A percentile compares a stretch with the other conserved stretches of the same genome.
phyloP scores from a whole-genome alignment of 805 yeast species.

The Yarrowia keelungensis region DNA sequence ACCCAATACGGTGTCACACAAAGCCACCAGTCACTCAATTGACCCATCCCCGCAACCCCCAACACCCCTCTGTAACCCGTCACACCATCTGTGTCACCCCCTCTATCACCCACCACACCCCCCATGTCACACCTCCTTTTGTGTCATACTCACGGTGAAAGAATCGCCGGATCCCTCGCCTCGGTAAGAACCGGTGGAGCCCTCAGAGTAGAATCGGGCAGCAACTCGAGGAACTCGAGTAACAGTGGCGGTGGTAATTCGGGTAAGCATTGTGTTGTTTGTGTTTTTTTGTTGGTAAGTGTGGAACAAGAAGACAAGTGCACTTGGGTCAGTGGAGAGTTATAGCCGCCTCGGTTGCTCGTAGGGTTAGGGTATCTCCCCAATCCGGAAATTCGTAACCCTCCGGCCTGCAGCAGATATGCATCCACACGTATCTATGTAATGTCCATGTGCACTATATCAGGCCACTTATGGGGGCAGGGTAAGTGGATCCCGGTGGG shows the following conservation, averaged over 20 bases:
- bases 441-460: slow-evolving; percentile 19
- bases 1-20: no score
- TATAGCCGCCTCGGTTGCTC: slow-evolving; percentile 38
- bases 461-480: slow-evolving; percentile 12
- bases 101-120: neutral
- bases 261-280: slow-evolving; percentile 39
- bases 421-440: slow-evolving; percentile 15
- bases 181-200: slow-evolving; percentile 68
- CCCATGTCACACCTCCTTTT: neutral
- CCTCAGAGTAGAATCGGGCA: slow-evolving; percentile 58
- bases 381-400: slow-evolving; percentile 1
- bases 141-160: slow-evolving; percentile 57
- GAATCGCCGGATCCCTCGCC: slow-evolving; percentile 62
- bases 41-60: no score
- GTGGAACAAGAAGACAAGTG: slow-evolving; percentile 7
- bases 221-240: slow-evolving; percentile 42
- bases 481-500: neutral
- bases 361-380: slow-evolving; percentile 5
- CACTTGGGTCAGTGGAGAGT: slow-evolving; percentile 1
- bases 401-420: neutral
- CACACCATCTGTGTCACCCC: neutral
- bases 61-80: no score
- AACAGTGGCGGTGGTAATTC: slow-evolving; percentile 40
- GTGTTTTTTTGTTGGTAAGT: slow-evolving; percentile 4
- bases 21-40: no score